Evolutionary conservation across 352 stramenopile species (phyloP).

Genomic region (Nothophytophthora sp.): DNA sequence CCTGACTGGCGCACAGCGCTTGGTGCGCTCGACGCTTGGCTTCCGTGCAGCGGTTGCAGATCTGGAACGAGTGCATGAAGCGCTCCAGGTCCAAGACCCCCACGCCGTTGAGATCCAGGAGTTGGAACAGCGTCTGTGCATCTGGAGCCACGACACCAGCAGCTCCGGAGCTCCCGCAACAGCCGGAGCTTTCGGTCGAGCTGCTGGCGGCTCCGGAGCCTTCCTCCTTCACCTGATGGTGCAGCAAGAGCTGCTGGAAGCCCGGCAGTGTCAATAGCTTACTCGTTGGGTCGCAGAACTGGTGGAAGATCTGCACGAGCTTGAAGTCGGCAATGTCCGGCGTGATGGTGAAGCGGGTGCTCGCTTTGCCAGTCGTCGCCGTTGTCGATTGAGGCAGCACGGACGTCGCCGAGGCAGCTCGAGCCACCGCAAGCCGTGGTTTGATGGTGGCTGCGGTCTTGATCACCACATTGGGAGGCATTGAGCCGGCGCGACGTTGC

Average conservation of each 20-base stretch:
- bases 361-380: constrained; percentile 28
- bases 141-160: constrained; percentile 30
- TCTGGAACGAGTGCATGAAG: constrained; percentile 89
- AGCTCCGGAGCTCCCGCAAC: not conserved
- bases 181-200: constrained; percentile 11
- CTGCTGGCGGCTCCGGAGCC: not conserved
- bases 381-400: constrained; percentile 4
- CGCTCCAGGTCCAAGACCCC: constrained; percentile 59
- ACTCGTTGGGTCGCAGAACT: constrained; percentile 65
- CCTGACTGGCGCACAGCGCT: constrained; percentile 54
- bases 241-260: constrained; percentile 67
- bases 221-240: constrained; percentile 73
- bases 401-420: constrained; percentile 17
- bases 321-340: constrained; percentile 85
- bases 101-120: constrained; percentile 44
- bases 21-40: constrained; percentile 68
- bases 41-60: constrained; percentile 86
- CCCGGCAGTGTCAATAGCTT: constrained; percentile 51
- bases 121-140: constrained; percentile 55
- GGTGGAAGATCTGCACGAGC: constrained; percentile 85
- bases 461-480: constrained; percentile 26
- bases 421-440: constrained; percentile 33
- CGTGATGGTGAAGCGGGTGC: constrained; percentile 66
- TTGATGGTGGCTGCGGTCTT: constrained; percentile 39
- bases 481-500: constrained; percentile 23